Percentiles rank a stretch among this genome's conserved stretches.
Evolutionary conservation across 495 filamentous ascomycete genomes (phyloP).

Genomic region (Saxophila tyrrhenica): DNA sequence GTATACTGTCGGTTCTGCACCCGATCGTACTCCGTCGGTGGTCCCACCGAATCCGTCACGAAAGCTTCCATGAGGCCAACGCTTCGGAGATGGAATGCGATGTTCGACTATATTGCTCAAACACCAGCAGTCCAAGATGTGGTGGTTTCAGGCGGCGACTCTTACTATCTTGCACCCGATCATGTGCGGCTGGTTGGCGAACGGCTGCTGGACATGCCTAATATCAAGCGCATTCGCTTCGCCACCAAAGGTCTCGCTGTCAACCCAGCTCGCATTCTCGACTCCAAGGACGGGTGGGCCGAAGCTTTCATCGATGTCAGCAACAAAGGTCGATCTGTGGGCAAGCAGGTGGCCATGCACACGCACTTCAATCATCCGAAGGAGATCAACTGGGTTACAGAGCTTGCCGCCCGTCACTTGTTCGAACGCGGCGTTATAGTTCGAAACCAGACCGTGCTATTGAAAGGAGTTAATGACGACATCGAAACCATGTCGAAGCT

Average conservation of each 20-base stretch:
- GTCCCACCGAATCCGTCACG: constrained; percentile 36
- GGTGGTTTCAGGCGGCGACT: constrained; percentile 48
- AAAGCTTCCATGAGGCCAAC: constrained; percentile 38
- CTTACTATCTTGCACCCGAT: constrained; percentile 36
- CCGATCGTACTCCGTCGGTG: constrained; percentile 46
- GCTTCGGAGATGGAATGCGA: constrained; percentile 33
- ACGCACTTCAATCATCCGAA: constrained; percentile 52
- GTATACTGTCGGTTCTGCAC: constrained; percentile 49
- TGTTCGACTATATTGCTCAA: constrained; percentile 40
- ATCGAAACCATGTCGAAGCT: constrained; percentile 40
- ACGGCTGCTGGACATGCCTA: constrained; percentile 27
- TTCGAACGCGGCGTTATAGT: constrained; percentile 39
- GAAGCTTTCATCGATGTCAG: constrained; percentile 37
- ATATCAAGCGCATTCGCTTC: constrained; percentile 40
- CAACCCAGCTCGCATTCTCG: constrained; percentile 39
- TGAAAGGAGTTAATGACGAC: constrained; percentile 46
- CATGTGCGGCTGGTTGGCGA: constrained; percentile 21
- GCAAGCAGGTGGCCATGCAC: constrained; percentile 48
- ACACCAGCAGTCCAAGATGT: constrained; percentile 39
- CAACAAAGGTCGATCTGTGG: constrained; percentile 35
- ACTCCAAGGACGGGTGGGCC: constrained; percentile 41
- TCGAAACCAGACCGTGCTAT: constrained; percentile 36
- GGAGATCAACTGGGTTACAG: constrained; percentile 50
- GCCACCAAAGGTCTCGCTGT: constrained; percentile 51
- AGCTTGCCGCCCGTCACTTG: constrained; percentile 38